These are phyloP conservation scores for Mortierella sp. DNA, from an alignment of 371 early-diverging fungal genomes.

Conservation along the genomic window DNA sequence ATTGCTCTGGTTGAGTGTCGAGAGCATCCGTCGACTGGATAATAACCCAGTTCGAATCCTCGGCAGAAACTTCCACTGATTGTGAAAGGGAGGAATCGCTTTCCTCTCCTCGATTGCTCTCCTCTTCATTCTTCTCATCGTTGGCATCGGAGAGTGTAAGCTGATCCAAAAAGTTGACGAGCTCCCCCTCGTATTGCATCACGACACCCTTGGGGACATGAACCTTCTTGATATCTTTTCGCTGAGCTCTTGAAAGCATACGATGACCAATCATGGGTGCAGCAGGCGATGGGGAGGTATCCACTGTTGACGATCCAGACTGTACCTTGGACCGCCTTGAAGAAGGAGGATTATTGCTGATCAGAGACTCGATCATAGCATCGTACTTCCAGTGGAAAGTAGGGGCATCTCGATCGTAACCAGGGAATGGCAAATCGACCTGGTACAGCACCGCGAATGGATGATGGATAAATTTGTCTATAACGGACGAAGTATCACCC, in stretches of 20 bases:
- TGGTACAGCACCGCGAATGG: constrained; percentile 57
- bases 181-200: constrained; percentile 54
- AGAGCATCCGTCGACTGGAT: background rate
- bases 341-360: constrained; percentile 55
- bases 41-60: constrained; percentile 13
- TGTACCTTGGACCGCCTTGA: constrained; percentile 37
- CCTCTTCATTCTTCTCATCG: background rate
- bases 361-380: constrained; percentile 48
- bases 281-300: background rate
- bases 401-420: constrained; percentile 50
- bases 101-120: background rate
- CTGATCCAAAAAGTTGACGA: constrained; percentile 55
- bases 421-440: constrained; percentile 55
- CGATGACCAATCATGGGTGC: constrained; percentile 38
- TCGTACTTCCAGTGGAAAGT: constrained; percentile 60
- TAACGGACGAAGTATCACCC: constrained; percentile 1
- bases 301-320: background rate
- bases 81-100: too few species aligned
- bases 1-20: background rate
- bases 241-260: constrained; percentile 49
- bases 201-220: constrained; percentile 58
- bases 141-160: constrained; percentile 26
- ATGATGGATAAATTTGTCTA: constrained; percentile 59
- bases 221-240: constrained; percentile 57
- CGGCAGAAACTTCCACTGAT: background rate